Evolutionary conservation across 768 basidiomycete genomes (phyloP), one percentile per base, ranked within the genome.

Genomic region (Suillus variegatus): DNA sequence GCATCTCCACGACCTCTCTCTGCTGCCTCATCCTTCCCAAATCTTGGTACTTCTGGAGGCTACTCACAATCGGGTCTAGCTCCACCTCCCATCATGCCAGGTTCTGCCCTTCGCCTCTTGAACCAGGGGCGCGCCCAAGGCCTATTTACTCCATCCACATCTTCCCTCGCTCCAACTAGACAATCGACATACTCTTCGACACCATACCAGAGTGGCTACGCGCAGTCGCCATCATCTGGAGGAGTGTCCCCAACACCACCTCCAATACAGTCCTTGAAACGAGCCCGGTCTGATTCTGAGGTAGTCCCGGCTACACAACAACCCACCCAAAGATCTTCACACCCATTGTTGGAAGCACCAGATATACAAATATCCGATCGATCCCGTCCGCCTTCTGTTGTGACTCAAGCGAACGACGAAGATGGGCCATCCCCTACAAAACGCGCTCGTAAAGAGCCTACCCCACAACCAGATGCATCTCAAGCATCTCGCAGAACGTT

Each of bases 71-170:
- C 82, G 74, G 75, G 78, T 43, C 84, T 94, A 64, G 90, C 89
- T 2, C 89, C 92, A n/a, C 85, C 91, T 38, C 90, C 92, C 49
- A 94, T 94, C 73, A 88, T 93, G 88, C 92, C 92, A 41, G 92
- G 92, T 57, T 93, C 92, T 52, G 92, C 92, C 35, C 86, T 94
- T 60, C 89, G 91, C 62, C 83, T 94, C 52, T 82, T 94, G 54
- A 90, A 93, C 73, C 92, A 94, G 82, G 92, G 92, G 66, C 87
- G 92, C 66, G 92, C 92, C 0, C 92, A 93, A 79, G 92, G 92
- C 65, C 83, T 94, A 36, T 93, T 93, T 74, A 93, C 92, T 32
- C 92, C 92, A 4, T 92, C 92, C 25, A 93, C 93, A 12, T 89
- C 92, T 62, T 82, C 83, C 67, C 76, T 84, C 63, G 76, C 78